Conservation (phyloP, 1,284 basidiomycete genomes). For the Cyathus olla region DNA sequence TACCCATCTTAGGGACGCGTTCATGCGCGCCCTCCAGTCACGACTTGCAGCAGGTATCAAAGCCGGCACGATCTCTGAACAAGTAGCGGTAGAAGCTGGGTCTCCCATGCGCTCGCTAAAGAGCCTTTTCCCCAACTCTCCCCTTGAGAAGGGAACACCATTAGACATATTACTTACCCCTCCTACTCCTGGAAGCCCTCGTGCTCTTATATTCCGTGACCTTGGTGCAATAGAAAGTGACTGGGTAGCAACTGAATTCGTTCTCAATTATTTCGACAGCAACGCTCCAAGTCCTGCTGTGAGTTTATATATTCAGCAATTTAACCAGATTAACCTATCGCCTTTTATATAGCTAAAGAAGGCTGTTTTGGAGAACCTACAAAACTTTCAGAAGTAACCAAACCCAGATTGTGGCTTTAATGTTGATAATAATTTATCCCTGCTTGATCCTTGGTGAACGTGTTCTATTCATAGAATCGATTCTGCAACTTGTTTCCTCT, state of each 20-base stretch:
- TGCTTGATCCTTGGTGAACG: too few species aligned
- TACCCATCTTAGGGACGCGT: conserved; percentile 88
- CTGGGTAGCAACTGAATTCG: conserved; percentile 81
- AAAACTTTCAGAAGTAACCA: background rate
- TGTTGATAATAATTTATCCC: too few species aligned
- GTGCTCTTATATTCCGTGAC: conserved; percentile 76
- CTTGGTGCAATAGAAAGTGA: conserved; percentile 76
- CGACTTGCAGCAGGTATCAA: conserved; percentile 70
- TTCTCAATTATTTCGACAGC: conserved; percentile 81
- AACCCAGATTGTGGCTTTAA: background rate
- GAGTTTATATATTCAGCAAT: conserved; percentile 34
- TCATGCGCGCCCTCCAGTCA: conserved; percentile 80
- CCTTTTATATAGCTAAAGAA: conserved; percentile 54
- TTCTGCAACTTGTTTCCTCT: too few species aligned
- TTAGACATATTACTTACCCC: conserved; percentile 77
- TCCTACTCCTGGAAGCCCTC: conserved; percentile 59
- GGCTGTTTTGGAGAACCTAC: conserved; percentile 41
- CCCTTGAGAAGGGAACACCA: conserved; percentile 71
- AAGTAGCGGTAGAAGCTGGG: conserved; percentile 66
- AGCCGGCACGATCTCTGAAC: conserved; percentile 62
- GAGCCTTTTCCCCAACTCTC: conserved; percentile 78
- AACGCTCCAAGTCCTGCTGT: conserved; percentile 79
- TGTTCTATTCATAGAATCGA: too few species aligned
- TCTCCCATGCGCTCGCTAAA: conserved; percentile 79
- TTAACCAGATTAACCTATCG: conserved; percentile 2